Evolutionary conservation across 2,329 filamentous ascomycete species (phyloP).

Genomic region (Epichloe bromicola): DNA sequence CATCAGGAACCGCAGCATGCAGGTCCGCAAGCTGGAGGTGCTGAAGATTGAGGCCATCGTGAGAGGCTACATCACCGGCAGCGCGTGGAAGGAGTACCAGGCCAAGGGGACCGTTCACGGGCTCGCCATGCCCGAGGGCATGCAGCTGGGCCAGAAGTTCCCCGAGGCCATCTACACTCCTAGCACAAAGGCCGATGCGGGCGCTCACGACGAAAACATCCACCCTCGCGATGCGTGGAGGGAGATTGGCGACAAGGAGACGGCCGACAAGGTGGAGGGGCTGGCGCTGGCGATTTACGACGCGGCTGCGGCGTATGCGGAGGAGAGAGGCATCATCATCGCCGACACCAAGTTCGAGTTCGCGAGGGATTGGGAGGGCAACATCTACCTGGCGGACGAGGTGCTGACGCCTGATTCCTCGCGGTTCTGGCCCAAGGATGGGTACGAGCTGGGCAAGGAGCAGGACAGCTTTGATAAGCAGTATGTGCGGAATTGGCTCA

Average conservation of each 20-base stretch:
- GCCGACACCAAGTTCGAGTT: slow-evolving; percentile 40
- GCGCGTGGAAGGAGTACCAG: slow-evolving; percentile 65
- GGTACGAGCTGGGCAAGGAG: slow-evolving; percentile 49
- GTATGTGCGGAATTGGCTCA: slow-evolving; percentile 72
- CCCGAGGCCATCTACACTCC: slow-evolving; percentile 54
- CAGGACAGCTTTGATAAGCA: slow-evolving; percentile 89
- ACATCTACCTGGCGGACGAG: slow-evolving; percentile 50
- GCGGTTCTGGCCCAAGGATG: slow-evolving; percentile 71
- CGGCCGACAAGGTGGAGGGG: slow-evolving; percentile 17
- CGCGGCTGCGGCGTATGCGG: slow-evolving; percentile 47
- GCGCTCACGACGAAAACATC: slow-evolving; percentile 77
- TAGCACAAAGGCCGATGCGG: slow-evolving; percentile 71
- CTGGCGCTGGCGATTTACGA: slow-evolving; percentile 21
- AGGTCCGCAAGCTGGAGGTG: slow-evolving; percentile 42
- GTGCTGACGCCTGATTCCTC: slow-evolving; percentile 75
- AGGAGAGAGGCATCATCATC: slow-evolving; percentile 23
- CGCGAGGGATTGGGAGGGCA: slow-evolving; percentile 33
- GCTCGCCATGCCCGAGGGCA: slow-evolving; percentile 51
- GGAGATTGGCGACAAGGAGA: slow-evolving; percentile 20
- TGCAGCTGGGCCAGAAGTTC: slow-evolving; percentile 59
- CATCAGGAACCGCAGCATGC: slow-evolving; percentile 58
- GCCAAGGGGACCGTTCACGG: slow-evolving; percentile 68
- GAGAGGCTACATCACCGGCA: slow-evolving; percentile 81
- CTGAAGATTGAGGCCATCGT: slow-evolving; percentile 31
- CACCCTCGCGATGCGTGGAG: slow-evolving; percentile 49